These are phyloP conservation scores for Phytophthora uliginosa DNA, from an alignment of 352 stramenopile genomes.

Conservation along the genomic window DNA sequence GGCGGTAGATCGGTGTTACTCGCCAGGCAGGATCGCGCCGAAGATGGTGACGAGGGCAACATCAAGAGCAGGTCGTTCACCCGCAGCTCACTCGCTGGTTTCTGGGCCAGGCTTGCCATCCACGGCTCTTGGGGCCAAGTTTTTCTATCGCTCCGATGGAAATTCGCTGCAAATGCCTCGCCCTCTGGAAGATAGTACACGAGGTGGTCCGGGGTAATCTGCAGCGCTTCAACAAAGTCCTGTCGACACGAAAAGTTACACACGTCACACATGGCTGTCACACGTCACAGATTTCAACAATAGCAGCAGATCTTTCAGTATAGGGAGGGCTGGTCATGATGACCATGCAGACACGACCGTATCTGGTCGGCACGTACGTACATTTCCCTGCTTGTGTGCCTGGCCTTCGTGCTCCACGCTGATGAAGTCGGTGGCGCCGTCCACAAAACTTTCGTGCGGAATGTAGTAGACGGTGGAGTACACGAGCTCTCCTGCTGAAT, in stretches of 20 bases:
- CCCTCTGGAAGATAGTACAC: constrained; percentile 44
- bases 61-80: constrained; percentile 61
- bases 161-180: neutral
- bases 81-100: constrained; percentile 56
- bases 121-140: neutral
- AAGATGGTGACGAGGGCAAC: constrained; percentile 16
- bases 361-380: constrained; percentile 29
- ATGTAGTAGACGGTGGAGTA: constrained; percentile 78
- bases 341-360: constrained; percentile 2
- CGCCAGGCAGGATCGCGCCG: constrained; percentile 13
- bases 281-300: constrained; percentile 35
- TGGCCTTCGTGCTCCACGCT: constrained; percentile 44
- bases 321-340: constrained; percentile 2
- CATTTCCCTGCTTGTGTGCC: constrained; percentile 23
- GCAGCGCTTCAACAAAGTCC: constrained; percentile 32
- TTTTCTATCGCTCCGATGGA: neutral
- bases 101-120: constrained; percentile 43
- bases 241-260: constrained; percentile 33
- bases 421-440: constrained; percentile 33
- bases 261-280: constrained; percentile 29
- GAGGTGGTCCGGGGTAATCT: constrained; percentile 64
- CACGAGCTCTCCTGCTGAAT: constrained; percentile 39
- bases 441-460: constrained; percentile 53
- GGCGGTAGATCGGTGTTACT: constrained; percentile 28
- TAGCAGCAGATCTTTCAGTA: neutral